These are phyloP conservation scores for Podospora conica DNA, from an alignment of 495 filamentous ascomycete species.

Conservation along the genomic window DNA sequence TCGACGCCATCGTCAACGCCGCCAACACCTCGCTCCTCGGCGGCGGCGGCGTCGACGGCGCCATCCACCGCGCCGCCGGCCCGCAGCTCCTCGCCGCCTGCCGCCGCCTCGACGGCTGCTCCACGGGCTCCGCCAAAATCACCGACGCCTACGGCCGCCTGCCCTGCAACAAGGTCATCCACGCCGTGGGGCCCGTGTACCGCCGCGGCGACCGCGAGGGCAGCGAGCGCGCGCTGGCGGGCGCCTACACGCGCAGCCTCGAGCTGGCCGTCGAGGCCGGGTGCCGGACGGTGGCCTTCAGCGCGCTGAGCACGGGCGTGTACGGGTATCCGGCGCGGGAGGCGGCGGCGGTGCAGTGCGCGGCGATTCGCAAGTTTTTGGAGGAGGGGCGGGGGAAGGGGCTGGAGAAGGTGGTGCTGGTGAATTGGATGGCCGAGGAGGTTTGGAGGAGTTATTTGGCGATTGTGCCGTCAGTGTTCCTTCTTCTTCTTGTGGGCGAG, in stretches of 20 bases:
- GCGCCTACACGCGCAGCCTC: constrained; percentile 72
- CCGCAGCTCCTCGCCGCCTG: constrained; percentile 63
- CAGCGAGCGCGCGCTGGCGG: constrained; percentile 48
- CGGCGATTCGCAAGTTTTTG: constrained; percentile 66
- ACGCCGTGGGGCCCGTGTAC: constrained; percentile 89
- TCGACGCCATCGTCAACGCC: constrained; percentile 89
- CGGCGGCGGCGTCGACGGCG: constrained; percentile 83
- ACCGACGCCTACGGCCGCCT: constrained; percentile 64
- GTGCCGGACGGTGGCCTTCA: constrained; percentile 72
- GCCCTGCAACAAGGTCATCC: constrained; percentile 73
- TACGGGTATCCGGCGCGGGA: constrained; percentile 78
- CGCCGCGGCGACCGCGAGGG: constrained; percentile 26
- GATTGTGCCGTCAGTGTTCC: constrained; percentile 64
- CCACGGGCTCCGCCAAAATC: constrained; percentile 77
- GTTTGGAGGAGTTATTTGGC: constrained; percentile 58
- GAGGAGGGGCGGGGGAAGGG: constrained; percentile 45
- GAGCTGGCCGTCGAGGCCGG: constrained; percentile 61
- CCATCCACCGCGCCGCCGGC: constrained; percentile 83
- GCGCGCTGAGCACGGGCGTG: constrained; percentile 75
- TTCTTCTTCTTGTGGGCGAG: neutral
- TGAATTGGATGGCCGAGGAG: constrained; percentile 74
- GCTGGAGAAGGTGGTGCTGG: constrained; percentile 73
- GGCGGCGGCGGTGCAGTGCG: constrained; percentile 63
- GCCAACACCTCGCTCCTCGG: constrained; percentile 74
- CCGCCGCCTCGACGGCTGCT: constrained; percentile 57